Percentiles rank a stretch among this genome's conserved stretches.
Conservation (phyloP, 805 yeast species). For the Scheffersomyces amazonensis region DNA sequence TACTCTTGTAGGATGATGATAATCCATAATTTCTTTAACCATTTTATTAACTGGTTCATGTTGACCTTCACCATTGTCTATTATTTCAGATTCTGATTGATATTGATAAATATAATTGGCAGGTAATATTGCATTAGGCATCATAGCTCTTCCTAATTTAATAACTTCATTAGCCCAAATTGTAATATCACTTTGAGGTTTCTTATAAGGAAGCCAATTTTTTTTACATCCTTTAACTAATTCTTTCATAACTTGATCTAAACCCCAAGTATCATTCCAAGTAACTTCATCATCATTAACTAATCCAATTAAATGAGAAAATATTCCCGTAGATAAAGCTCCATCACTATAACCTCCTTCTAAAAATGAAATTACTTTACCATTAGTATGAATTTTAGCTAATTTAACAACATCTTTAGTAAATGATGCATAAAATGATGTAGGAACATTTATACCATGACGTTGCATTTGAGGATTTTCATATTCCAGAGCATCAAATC, state of each 20-base stretch:
- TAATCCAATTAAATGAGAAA: constrained; percentile 73
- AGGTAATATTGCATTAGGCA: constrained; percentile 48
- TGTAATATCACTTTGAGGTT: constrained; percentile 49
- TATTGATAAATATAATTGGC: constrained; percentile 31
- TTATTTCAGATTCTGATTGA: constrained; percentile 4
- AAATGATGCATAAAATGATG: constrained; percentile 69
- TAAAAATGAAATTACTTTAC: constrained; percentile 63
- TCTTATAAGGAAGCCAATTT: constrained; percentile 59
- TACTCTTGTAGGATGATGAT: constrained; percentile 5
- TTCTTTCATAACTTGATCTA: constrained; percentile 59
- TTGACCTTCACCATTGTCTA: constrained; percentile 3
- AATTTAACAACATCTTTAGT: constrained; percentile 70
- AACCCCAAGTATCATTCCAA: constrained; percentile 69
- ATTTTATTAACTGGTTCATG: constrained; percentile 21
- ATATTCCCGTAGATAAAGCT: constrained; percentile 75
- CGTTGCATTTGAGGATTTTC: constrained; percentile 85
- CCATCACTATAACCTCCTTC: constrained; percentile 90
- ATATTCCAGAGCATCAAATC: constrained; percentile 83
- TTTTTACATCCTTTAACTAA: constrained; percentile 66
- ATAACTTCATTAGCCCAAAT: constrained; percentile 67
- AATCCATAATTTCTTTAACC: constrained; percentile 27
- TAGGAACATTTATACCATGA: constrained; percentile 78
- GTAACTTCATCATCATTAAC: constrained; percentile 40
- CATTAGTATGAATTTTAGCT: constrained; percentile 59
- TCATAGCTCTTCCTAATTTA: constrained; percentile 58